phyloP scores from a whole-genome alignment of 768 basidiomycete genomes.

The Termitomyces sp. region DNA sequence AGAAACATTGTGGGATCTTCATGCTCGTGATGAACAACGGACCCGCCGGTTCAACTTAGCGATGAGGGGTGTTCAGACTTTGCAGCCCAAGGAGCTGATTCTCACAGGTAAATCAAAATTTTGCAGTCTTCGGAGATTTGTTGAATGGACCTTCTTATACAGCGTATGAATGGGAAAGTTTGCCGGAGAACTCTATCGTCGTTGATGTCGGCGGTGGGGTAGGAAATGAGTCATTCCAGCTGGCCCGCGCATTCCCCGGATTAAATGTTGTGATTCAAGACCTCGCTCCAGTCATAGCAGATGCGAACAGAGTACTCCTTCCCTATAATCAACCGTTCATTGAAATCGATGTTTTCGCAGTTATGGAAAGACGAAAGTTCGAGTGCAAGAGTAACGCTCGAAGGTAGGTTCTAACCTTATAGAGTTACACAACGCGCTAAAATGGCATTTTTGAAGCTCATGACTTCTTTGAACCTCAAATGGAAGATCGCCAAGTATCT shows the following conservation, averaged over 20 bases:
- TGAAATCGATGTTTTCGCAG: not conserved
- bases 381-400: not conserved
- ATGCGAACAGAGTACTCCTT: conserved; percentile 12
- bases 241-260: conserved; percentile 23
- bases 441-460: not conserved
- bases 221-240: conserved; percentile 21
- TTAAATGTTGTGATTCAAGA: conserved; percentile 26
- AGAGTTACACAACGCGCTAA: not conserved
- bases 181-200: conserved; percentile 9
- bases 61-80: conserved; percentile 21
- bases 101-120: conserved; percentile 7
- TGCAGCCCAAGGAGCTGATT: conserved; percentile 19
- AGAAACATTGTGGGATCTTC: conserved; percentile 20
- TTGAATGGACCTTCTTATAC: not conserved
- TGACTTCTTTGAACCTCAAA: conserved; percentile 4
- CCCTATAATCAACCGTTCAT: not conserved
- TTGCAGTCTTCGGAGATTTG: not conserved
- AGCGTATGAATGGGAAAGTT: conserved; percentile 6
- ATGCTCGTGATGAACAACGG: conserved; percentile 12
- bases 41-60: conserved; percentile 23
- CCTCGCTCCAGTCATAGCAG: conserved; percentile 17
- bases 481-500: not conserved
- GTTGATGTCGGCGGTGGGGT: conserved; percentile 32
- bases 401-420: not conserved
- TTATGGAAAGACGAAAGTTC: not conserved